A percentile compares a stretch with the other conserved stretches of the same genome.
Evolutionary conservation across 495 filamentous ascomycete species (phyloP).

Genomic region (Talaromyces stipitatus): DNA sequence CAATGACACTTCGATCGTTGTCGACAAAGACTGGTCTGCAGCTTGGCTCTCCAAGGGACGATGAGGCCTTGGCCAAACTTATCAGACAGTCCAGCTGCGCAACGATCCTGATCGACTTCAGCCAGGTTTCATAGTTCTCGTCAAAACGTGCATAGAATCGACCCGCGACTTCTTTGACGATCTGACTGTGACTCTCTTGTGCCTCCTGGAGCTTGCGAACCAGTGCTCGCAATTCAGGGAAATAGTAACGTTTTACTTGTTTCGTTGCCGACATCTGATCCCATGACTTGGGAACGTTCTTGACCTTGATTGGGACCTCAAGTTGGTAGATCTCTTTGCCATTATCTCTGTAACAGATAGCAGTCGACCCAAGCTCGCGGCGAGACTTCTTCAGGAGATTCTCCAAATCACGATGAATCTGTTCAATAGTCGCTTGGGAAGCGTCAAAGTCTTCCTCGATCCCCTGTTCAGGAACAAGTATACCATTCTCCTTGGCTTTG

Average conservation of each 20-base stretch:
- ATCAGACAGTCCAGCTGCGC: conserved; percentile 94
- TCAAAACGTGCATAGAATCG: conserved; percentile 87
- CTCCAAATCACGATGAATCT: conserved; percentile 64
- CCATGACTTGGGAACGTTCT: conserved; percentile 77
- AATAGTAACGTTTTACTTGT: conserved; percentile 92
- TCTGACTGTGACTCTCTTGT: conserved; percentile 89
- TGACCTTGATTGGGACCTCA: conserved; percentile 80
- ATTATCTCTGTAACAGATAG: conserved; percentile 78
- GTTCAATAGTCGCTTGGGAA: conserved; percentile 69
- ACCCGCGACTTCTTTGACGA: conserved; percentile 77
- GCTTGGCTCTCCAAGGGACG: conserved; percentile 72
- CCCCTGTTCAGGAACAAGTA: conserved; percentile 80
- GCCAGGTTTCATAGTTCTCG: conserved; percentile 78
- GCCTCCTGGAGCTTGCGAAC: conserved; percentile 86
- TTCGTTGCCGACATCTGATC: conserved; percentile 92
- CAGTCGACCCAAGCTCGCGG: conserved; percentile 54
- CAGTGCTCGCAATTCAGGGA: conserved; percentile 67
- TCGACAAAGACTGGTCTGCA: conserved; percentile 86
- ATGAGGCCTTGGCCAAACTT: conserved; percentile 81
- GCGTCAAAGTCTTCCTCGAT: conserved; percentile 90
- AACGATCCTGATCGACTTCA: conserved; percentile 76
- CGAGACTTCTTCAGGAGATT: conserved; percentile 62
- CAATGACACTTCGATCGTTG: conserved; percentile 72
- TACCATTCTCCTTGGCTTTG: conserved; percentile 66
- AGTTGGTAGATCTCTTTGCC: conserved; percentile 98